Conservation (phyloP, 1,139 yeast genomes). For the Pneumocystis wakefieldiae region DNA sequence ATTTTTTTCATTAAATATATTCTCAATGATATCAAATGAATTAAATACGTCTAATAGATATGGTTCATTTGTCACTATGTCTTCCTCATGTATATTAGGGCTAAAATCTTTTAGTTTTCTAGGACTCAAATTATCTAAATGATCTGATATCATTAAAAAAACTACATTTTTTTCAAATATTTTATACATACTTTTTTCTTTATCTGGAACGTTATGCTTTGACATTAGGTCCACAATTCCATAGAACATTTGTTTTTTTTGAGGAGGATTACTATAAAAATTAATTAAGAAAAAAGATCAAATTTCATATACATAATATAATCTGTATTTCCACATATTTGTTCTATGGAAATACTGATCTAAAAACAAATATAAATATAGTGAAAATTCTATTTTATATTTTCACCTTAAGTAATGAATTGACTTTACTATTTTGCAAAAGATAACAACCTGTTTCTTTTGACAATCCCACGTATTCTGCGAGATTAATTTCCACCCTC, state of each 20-base stretch:
- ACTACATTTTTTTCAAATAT: slow-evolving; percentile 1
- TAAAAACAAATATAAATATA: background rate
- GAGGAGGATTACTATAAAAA: background rate
- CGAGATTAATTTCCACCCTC: slow-evolving; percentile 45
- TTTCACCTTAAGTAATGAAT: slow-evolving; percentile 47
- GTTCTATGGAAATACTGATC: background rate
- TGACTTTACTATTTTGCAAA: slow-evolving; percentile 63
- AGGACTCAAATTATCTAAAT: slow-evolving; percentile 3
- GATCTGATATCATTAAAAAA: background rate
- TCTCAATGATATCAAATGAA: slow-evolving; percentile 60
- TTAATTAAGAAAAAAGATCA: background rate
- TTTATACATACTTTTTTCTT: background rate
- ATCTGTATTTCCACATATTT: background rate
- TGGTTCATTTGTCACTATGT: slow-evolving; percentile 67
- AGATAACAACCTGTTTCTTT: slow-evolving; percentile 47
- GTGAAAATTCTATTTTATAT: background rate
- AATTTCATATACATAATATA: slow-evolving; percentile 7
- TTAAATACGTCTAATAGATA: slow-evolving; percentile 57
- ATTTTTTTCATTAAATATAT: slow-evolving; percentile 57
- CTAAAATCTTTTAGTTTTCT: slow-evolving; percentile 2
- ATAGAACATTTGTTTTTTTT: slow-evolving; percentile 21
- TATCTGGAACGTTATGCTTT: slow-evolving; percentile 13
- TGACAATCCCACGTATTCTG: slow-evolving; percentile 54
- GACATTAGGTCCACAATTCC: slow-evolving; percentile 24
- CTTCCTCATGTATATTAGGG: slow-evolving; percentile 37